These are phyloP conservation scores for Eucalyptus paniculata DNA, from an alignment of 345 rosid species.

Conservation along the genomic window DNA sequence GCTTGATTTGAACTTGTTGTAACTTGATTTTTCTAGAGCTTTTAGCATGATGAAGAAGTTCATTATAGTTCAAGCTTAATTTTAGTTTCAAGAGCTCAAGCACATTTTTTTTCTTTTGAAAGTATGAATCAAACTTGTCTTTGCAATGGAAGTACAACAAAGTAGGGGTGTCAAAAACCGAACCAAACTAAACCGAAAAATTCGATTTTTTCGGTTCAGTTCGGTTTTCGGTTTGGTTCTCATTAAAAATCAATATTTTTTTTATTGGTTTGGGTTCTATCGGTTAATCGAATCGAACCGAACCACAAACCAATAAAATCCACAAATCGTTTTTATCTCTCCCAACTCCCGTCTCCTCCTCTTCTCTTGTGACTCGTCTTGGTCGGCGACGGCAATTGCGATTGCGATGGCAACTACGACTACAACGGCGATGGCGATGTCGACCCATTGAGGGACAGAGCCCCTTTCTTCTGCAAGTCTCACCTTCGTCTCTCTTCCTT, in stretches of 20 bases:
- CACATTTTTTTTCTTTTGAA: background rate
- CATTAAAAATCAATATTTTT: no score
- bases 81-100: background rate
- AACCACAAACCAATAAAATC: no score
- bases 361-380: no score
- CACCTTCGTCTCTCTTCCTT: no score
- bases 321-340: no score
- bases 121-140: background rate
- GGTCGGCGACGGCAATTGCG: rapidly evolving
- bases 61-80: background rate
- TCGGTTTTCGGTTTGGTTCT: rapidly evolving
- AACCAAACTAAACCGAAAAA: no score
- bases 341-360: no score
- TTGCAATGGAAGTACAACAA: background rate
- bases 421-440: rapidly evolving
- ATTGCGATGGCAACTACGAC: rapidly evolving
- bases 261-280: no score
- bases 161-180: no score
- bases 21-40: background rate
- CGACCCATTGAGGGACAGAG: no score
- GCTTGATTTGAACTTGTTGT: background rate
- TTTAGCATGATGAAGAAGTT: background rate
- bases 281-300: rapidly evolving
- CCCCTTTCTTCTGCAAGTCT: no score
- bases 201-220: rapidly evolving